Conservation (phyloP, 2,329 filamentous ascomycete genomes). For the Trichoderma afroharzianum region DNA sequence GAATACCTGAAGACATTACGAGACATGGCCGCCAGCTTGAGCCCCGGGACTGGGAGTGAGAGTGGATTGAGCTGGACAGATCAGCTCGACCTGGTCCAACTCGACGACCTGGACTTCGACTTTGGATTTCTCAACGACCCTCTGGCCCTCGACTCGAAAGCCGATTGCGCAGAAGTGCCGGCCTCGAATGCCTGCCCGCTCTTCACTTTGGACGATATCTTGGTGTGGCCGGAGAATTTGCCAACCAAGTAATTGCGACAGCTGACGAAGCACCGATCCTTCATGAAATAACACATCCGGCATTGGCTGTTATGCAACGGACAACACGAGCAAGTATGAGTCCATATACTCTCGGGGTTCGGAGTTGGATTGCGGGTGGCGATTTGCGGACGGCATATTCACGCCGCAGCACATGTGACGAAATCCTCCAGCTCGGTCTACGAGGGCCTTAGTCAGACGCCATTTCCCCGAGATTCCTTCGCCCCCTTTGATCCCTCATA, state of each 20-base stretch:
- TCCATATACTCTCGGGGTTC: not conserved
- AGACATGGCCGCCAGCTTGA: not conserved
- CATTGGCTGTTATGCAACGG: not conserved
- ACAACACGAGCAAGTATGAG: not conserved
- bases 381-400: not conserved
- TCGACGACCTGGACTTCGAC: constrained; percentile 12
- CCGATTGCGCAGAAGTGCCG: not conserved
- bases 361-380: not conserved
- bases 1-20: constrained; percentile 27
- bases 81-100: not conserved
- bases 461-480: not conserved
- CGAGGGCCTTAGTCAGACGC: not conserved
- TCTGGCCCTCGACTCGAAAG: not conserved
- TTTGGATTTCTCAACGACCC: constrained; percentile 4
- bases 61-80: constrained; percentile 11
- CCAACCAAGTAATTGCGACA: not conserved
- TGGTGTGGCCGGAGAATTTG: constrained; percentile 12
- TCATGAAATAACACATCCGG: not conserved
- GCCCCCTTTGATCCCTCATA: not conserved
- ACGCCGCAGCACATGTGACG: not conserved
- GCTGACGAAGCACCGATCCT: not conserved
- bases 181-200: not conserved
- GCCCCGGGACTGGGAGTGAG: not conserved
- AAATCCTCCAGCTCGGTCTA: constrained; percentile 7
- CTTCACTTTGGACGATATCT: constrained; percentile 21